phyloP scores from a whole-genome alignment of 352 stramenopile genomes.

The Elongisporangium prolatum region DNA sequence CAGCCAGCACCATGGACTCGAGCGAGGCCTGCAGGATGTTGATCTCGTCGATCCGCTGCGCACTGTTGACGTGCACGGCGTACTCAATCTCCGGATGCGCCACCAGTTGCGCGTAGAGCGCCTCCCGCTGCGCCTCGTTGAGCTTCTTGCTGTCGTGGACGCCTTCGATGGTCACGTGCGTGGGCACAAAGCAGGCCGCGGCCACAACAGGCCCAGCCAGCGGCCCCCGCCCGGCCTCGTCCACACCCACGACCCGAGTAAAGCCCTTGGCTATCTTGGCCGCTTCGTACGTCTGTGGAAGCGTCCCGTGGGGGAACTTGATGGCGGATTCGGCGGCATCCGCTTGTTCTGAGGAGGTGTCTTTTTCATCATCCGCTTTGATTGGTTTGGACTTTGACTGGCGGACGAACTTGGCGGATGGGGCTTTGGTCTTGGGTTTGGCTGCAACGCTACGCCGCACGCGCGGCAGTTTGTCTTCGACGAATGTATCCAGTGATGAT shows the following conservation, averaged over 20 bases:
- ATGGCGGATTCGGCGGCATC: constrained; percentile 6
- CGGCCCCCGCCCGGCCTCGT: constrained; percentile 95
- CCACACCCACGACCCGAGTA: constrained; percentile 88
- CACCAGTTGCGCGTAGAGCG: constrained; percentile 87
- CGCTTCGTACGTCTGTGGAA: constrained; percentile 49
- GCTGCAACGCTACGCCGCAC: background rate
- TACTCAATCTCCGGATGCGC: constrained; percentile 77
- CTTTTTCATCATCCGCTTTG: background rate
- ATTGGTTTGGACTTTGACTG: background rate
- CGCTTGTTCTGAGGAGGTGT: background rate
- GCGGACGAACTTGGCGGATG: background rate
- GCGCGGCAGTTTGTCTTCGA: background rate
- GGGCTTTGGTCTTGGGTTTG: background rate
- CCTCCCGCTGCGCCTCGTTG: constrained; percentile 91
- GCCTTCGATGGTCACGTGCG: constrained; percentile 79
- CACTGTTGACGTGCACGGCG: constrained; percentile 73
- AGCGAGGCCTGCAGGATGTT: constrained; percentile 99
- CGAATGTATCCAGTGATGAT: background rate
- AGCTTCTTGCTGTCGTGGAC: constrained; percentile 96
- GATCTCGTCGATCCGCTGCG: constrained; percentile 95
- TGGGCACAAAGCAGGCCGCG: constrained; percentile 62
- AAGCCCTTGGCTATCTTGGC: constrained; percentile 49
- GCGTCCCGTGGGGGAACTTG: constrained; percentile 44
- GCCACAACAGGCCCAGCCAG: constrained; percentile 90
- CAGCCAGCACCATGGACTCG: constrained; percentile 92